These are phyloP conservation scores for Ascochyta pisi DNA, from an alignment of 2,329 filamentous ascomycete genomes.

Conservation along the genomic window DNA sequence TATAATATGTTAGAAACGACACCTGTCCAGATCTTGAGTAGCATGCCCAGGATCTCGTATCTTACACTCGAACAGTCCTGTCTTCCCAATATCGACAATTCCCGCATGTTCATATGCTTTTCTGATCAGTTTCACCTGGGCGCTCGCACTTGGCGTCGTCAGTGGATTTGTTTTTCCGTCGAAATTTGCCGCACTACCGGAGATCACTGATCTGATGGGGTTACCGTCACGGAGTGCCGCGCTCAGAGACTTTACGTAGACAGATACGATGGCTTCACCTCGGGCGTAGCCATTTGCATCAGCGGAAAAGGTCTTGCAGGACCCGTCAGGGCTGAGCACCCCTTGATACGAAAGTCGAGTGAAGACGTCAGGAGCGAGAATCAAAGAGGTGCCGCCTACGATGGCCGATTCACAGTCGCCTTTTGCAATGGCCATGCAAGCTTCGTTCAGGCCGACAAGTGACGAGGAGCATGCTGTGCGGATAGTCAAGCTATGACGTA, in stretches of 20 bases:
- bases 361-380: slow-evolving; percentile 3
- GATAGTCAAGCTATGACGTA: slow-evolving; percentile 10
- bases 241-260: slow-evolving; percentile 59
- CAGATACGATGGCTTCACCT: slow-evolving; percentile 25
- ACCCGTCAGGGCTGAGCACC: slow-evolving; percentile 19
- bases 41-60: no score
- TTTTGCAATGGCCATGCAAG: slow-evolving; percentile 13
- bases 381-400: slow-evolving; percentile 24
- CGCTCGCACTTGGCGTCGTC: slow-evolving; percentile 59
- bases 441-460: slow-evolving; percentile 25
- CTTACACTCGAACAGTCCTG: slow-evolving; percentile 40
- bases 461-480: slow-evolving; percentile 29
- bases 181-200: slow-evolving; percentile 41
- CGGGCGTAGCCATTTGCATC: slow-evolving; percentile 33
- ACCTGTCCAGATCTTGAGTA: no score
- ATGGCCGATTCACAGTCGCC: slow-evolving; percentile 29
- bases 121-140: slow-evolving; percentile 46
- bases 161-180: slow-evolving; percentile 63
- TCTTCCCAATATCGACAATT: slow-evolving; percentile 21
- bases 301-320: slow-evolving; percentile 26
- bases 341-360: background rate
- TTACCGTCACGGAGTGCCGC: slow-evolving; percentile 64
- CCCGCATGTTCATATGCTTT: slow-evolving; percentile 32
- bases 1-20: no score
- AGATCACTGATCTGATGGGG: slow-evolving; percentile 45